These are phyloP conservation scores for Trichoderma reesei DNA, from an alignment of 495 filamentous ascomycete genomes.

Conservation along the genomic window DNA sequence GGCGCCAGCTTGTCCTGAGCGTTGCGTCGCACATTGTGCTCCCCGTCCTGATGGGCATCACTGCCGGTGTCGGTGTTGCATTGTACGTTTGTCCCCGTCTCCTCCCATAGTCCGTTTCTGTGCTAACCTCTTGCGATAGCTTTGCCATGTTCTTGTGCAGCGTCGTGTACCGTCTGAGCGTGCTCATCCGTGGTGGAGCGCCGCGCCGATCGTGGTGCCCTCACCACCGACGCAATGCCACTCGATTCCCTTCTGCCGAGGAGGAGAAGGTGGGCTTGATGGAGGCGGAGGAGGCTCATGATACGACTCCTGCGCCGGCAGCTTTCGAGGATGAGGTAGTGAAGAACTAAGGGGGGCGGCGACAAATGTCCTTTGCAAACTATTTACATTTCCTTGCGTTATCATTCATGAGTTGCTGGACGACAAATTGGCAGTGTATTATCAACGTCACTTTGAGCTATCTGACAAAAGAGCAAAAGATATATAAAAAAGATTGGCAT, in stretches of 20 bases:
- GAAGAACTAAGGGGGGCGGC: neutral
- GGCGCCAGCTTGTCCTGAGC: slow-evolving; percentile 34
- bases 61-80: slow-evolving; percentile 43
- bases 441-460: neutral
- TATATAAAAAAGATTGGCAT: too few species aligned
- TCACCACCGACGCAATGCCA: slow-evolving; percentile 22
- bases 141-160: slow-evolving; percentile 7
- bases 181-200: slow-evolving; percentile 31
- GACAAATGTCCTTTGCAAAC: too few species aligned
- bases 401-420: neutral
- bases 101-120: neutral
- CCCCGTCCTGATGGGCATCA: slow-evolving; percentile 41
- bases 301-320: neutral
- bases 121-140: slow-evolving; percentile 7
- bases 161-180: slow-evolving; percentile 32
- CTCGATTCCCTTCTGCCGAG: slow-evolving; percentile 18
- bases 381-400: neutral
- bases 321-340: neutral
- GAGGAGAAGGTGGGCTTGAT: slow-evolving; percentile 38
- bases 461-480: too few species aligned
- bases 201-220: slow-evolving; percentile 18
- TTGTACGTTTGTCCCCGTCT: slow-evolving; percentile 26
- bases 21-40: slow-evolving; percentile 41
- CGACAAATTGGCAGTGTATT: neutral
- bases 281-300: slow-evolving; percentile 23